Conservation (phyloP, 2,329 filamentous ascomycete species). For the Helotiales sp. region DNA sequence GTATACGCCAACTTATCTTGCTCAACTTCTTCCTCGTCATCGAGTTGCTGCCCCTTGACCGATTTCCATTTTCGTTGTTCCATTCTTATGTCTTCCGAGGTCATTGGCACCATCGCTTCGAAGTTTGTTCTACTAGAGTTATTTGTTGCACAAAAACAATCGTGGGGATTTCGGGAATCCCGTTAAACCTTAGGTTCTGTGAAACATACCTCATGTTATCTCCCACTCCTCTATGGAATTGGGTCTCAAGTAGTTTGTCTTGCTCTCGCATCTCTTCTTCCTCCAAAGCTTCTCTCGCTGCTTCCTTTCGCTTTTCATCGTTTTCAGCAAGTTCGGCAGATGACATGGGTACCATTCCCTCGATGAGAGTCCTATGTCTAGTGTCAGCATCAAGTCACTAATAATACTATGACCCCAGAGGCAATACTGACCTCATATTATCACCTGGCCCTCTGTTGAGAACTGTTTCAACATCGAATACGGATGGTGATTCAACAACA, state of each 20-base stretch:
- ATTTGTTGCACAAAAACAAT: neutral
- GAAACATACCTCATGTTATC: constrained; percentile 3
- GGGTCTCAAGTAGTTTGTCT: neutral
- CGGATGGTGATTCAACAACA: neutral
- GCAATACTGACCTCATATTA: constrained; percentile 6
- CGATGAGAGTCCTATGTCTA: neutral
- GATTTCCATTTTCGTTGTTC: neutral
- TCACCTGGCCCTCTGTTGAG: neutral
- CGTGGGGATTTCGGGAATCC: no score
- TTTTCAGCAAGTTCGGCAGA: neutral
- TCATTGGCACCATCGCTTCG: constrained; percentile 1
- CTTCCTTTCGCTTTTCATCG: neutral
- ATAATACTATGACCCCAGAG: neutral
- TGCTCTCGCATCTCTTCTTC: neutral
- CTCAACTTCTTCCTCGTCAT: neutral
- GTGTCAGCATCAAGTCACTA: neutral
- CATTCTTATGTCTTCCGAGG: neutral
- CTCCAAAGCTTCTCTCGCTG: neutral
- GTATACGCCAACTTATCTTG: neutral
- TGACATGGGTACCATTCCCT: neutral
- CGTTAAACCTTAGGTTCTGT: no score
- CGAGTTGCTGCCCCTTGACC: neutral
- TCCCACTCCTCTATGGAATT: neutral
- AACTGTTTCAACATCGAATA: neutral
- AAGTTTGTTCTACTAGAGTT: neutral